A percentile compares a stretch with the other conserved stretches of the same genome.
phyloP scores from a whole-genome alignment of 345 rosid genomes.

The Melaleuca quinquenervia region DNA sequence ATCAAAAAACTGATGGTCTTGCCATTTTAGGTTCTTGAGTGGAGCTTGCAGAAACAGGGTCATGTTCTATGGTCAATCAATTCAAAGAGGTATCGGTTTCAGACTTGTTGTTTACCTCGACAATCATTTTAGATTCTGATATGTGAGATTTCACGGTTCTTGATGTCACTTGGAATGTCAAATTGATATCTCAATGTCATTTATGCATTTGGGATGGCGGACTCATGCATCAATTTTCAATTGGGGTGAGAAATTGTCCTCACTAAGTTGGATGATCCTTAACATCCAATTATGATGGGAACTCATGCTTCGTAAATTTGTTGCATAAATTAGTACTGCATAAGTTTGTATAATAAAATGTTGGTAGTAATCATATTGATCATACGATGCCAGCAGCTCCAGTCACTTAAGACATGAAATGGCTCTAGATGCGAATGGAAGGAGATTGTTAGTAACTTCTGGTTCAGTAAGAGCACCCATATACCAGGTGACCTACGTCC shows the following conservation, averaged over 20 bases:
- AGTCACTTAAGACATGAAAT: conserved; percentile 35
- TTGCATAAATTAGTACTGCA: not conserved
- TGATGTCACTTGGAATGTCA: not conserved
- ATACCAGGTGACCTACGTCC: conserved; percentile 29
- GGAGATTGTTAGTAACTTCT: conserved; percentile 39
- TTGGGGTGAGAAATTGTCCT: not conserved
- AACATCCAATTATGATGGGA: not conserved
- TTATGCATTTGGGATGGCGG: not conserved
- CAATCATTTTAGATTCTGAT: not conserved
- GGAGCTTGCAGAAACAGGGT: conserved; percentile 81
- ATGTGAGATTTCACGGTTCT: not conserved
- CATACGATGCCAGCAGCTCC: conserved; percentile 18
- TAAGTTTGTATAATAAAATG: not conserved
- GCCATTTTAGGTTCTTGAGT: conserved; percentile 41
- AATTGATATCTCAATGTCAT: not conserved
- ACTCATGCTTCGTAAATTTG: not conserved
- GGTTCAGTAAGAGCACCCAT: conserved; percentile 52
- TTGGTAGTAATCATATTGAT: conserved; percentile 12
- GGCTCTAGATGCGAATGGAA: conserved; percentile 54
- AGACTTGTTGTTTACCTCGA: not conserved
- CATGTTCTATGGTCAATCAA: conserved; percentile 60
- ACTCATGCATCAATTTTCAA: not conserved
- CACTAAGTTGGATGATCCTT: not conserved
- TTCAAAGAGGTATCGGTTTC: conserved; percentile 32
- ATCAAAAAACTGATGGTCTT: conserved; percentile 1